A percentile compares a stretch with the other conserved stretches of the same genome.
phyloP scores from a whole-genome alignment of 257 asterid genomes.

The Capsicum rhomboideum region DNA sequence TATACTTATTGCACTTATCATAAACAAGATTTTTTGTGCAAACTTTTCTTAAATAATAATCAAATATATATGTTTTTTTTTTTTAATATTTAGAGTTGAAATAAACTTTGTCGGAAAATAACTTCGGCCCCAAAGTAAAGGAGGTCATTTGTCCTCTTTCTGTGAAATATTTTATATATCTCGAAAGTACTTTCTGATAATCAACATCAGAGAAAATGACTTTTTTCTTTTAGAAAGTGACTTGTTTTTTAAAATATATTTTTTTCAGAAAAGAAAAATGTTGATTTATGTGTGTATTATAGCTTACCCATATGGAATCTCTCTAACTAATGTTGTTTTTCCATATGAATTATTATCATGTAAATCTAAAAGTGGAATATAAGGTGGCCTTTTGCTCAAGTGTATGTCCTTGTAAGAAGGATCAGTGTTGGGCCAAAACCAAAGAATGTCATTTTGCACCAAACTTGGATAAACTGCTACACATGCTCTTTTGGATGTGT shows the following conservation, averaged over 20 bases:
- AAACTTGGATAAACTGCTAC: conserved; percentile 73
- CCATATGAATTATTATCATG: conserved; percentile 45
- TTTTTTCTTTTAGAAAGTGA: too few relatives aligned
- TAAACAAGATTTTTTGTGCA: background rate
- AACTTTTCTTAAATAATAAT: background rate
- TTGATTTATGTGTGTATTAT: background rate
- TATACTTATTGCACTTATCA: too few relatives aligned
- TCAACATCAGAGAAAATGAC: background rate
- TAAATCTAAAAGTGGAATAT: conserved; percentile 50
- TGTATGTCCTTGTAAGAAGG: conserved; percentile 44
- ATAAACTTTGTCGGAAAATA: background rate
- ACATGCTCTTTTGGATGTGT: conserved; percentile 73
- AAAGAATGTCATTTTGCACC: conserved; percentile 71
- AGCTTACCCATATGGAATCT: conserved; percentile 69
- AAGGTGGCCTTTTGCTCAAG: conserved; percentile 56
- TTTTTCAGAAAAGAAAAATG: background rate
- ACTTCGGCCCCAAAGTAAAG: background rate
- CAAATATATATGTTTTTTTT: background rate
- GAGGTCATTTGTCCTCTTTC: too few relatives aligned
- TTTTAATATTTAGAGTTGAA: too few relatives aligned
- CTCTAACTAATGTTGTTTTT: conserved; percentile 44
- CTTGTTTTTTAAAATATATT: background rate
- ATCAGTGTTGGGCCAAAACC: conserved; percentile 91
- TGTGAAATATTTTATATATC: background rate
- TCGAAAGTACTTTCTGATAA: background rate